A percentile compares a stretch with the other conserved stretches of the same genome.
phyloP scores from a whole-genome alignment of 2,329 filamentous ascomycete species.

The Exophiala viscosa region DNA sequence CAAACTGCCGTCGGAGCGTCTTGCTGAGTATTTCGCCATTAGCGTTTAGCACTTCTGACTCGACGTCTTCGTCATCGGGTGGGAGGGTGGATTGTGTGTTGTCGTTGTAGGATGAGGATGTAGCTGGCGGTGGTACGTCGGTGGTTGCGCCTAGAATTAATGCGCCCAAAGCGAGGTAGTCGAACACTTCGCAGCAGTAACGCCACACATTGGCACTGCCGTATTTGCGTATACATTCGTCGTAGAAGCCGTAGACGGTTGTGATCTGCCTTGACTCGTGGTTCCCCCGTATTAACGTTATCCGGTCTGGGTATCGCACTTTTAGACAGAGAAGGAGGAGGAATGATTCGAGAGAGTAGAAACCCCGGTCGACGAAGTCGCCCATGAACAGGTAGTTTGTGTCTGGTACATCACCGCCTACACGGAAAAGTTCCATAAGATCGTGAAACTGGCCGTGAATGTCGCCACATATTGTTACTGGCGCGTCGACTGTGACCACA shows the following conservation, averaged over 20 bases:
- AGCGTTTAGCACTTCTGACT: constrained; percentile 90
- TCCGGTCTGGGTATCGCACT: constrained; percentile 94
- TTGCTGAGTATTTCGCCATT: constrained; percentile 71
- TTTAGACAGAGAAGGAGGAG: constrained; percentile 92
- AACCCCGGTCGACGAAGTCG: constrained; percentile 96
- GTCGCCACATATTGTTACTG: constrained; percentile 95
- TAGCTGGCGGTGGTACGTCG: constrained; percentile 48
- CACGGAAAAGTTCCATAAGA: constrained; percentile 91
- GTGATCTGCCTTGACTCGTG: constrained; percentile 97
- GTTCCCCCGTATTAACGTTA: constrained; percentile 91
- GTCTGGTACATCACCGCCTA: constrained; percentile 88
- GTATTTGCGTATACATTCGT: constrained; percentile 94
- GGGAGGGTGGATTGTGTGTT: constrained; percentile 50
- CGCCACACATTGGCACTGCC: constrained; percentile 95
- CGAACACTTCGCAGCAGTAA: constrained; percentile 96
- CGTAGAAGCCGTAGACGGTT: constrained; percentile 96
- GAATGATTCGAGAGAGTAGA: constrained; percentile 97
- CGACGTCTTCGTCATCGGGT: constrained; percentile 66
- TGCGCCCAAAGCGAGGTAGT: constrained; percentile 88
- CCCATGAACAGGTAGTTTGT: constrained; percentile 98
- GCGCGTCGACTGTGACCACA: constrained; percentile 89
- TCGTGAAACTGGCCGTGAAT: constrained; percentile 97
- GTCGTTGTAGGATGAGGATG: constrained; percentile 42
- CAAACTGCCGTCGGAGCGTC: constrained; percentile 35
- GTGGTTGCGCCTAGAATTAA: constrained; percentile 81